These are phyloP conservation scores for Hymenoscyphus linearis DNA, from an alignment of 2,329 filamentous ascomycete genomes.

Conservation along the genomic window DNA sequence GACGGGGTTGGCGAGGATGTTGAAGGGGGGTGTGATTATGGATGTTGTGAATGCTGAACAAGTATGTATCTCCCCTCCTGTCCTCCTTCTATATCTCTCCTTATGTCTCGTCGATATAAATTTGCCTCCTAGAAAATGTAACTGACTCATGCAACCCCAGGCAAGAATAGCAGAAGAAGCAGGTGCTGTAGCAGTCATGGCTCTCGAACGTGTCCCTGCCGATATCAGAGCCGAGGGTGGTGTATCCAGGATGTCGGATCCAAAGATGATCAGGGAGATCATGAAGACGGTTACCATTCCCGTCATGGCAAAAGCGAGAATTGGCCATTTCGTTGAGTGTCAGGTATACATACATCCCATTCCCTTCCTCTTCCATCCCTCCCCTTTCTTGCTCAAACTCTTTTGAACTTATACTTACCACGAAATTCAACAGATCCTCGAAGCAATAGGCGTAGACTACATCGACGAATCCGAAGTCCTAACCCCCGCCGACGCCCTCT, in stretches of 20 bases:
- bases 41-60: slow-evolving; percentile 91
- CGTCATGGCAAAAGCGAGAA: slow-evolving; percentile 98
- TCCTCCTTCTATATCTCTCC: not conserved
- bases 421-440: slow-evolving; percentile 66
- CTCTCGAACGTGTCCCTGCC: slow-evolving; percentile 91
- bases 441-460: slow-evolving; percentile 92
- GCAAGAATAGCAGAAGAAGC: slow-evolving; percentile 97
- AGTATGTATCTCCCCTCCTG: slow-evolving; percentile 37
- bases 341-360: slow-evolving; percentile 48
- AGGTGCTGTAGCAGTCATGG: slow-evolving; percentile 95
- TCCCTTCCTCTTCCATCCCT: not conserved
- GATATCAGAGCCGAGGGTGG: slow-evolving; percentile 91
- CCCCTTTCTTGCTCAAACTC: not conserved
- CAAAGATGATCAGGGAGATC: slow-evolving; percentile 89
- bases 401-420: slow-evolving; percentile 4
- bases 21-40: slow-evolving; percentile 99
- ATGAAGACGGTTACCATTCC: slow-evolving; percentile 93
- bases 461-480: slow-evolving; percentile 98
- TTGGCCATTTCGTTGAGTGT: slow-evolving; percentile 97
- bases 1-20: slow-evolving; percentile 91
- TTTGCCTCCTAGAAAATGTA: not conserved
- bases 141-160: slow-evolving; percentile 36
- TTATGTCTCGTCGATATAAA: not conserved
- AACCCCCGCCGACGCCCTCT: slow-evolving; percentile 83
- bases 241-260: slow-evolving; percentile 95